Conservation (phyloP, 345 rosid species). For the Hypericum androsaemum region DNA sequence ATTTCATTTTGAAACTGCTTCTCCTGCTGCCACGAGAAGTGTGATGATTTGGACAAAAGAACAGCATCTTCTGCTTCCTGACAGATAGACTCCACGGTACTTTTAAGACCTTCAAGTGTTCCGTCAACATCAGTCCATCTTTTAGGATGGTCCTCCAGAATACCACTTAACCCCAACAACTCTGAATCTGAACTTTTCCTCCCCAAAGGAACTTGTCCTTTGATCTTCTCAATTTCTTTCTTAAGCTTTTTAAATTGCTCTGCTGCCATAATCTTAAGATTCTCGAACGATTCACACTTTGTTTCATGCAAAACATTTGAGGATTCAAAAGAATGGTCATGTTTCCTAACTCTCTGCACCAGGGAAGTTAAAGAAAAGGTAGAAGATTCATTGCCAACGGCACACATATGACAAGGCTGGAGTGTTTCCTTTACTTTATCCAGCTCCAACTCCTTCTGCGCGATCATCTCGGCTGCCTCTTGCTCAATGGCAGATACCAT, state of each 20-base stretch:
- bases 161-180: conserved; percentile 36
- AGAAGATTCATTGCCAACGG: too few species aligned
- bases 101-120: conserved; percentile 14
- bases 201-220: conserved; percentile 23
- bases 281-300: conserved; percentile 22
- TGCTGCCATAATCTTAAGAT: conserved; percentile 27
- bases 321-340: too few species aligned
- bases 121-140: conserved; percentile 16
- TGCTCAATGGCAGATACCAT: conserved; percentile 37
- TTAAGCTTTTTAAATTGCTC: conserved; percentile 51
- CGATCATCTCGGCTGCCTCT: conserved; percentile 56
- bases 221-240: conserved; percentile 39
- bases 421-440: conserved; percentile 35
- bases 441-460: conserved; percentile 55
- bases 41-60: conserved; percentile 25
- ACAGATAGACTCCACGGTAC: conserved; percentile 6
- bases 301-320: too few species aligned
- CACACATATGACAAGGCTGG: conserved; percentile 19
- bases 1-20: conserved; percentile 35
- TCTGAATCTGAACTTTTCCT: conserved; percentile 28
- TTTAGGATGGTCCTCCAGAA: conserved; percentile 30
- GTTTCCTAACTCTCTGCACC: too few species aligned
- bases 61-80: conserved; percentile 3
- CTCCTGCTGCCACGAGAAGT: conserved; percentile 45
- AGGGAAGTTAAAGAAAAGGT: too few species aligned